These are phyloP conservation scores for Paxillus rubicundulus DNA, from an alignment of 768 basidiomycete species.

Conservation along the genomic window DNA sequence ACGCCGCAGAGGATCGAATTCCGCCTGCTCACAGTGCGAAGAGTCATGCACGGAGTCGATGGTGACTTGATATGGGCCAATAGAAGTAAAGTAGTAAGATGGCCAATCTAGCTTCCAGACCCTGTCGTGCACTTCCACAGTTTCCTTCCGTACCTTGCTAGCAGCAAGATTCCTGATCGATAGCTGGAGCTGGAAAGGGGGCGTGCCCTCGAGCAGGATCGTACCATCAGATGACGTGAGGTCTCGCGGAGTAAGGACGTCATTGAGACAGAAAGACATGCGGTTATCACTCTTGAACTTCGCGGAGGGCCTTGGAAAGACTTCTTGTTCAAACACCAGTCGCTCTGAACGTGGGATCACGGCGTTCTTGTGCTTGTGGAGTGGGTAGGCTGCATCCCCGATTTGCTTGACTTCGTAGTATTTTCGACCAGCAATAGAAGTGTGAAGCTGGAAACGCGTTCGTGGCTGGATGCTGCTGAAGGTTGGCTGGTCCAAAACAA, in stretches of 20 bases:
- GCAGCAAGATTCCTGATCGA: conserved; percentile 75
- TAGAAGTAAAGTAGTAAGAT: conserved; percentile 67
- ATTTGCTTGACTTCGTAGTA: conserved; percentile 91
- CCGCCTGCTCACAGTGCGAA: conserved; percentile 75
- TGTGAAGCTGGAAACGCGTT: conserved; percentile 80
- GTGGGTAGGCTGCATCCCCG: conserved; percentile 81
- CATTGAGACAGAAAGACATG: conserved; percentile 73
- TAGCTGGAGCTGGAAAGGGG: conserved; percentile 80
- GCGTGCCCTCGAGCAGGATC: conserved; percentile 73
- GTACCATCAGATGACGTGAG: conserved; percentile 46
- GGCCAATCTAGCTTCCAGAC: conserved; percentile 75
- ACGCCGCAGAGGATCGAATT: conserved; percentile 56
- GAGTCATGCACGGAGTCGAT: conserved; percentile 80
- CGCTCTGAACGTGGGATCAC: conserved; percentile 68
- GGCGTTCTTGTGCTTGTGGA: conserved; percentile 59
- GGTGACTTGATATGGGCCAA: conserved; percentile 77
- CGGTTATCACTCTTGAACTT: conserved; percentile 67
- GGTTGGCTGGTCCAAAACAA: conserved; percentile 69
- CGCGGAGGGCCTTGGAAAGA: conserved; percentile 77
- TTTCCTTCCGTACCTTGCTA: conserved; percentile 58
- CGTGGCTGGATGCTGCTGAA: conserved; percentile 83
- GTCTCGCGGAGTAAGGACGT: conserved; percentile 58
- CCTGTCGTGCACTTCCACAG: conserved; percentile 46
- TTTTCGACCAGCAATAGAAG: conserved; percentile 71
- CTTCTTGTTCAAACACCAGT: conserved; percentile 82